Conservation (phyloP, 2,329 filamentous ascomycete genomes). For the Trichophyton simii region DNA sequence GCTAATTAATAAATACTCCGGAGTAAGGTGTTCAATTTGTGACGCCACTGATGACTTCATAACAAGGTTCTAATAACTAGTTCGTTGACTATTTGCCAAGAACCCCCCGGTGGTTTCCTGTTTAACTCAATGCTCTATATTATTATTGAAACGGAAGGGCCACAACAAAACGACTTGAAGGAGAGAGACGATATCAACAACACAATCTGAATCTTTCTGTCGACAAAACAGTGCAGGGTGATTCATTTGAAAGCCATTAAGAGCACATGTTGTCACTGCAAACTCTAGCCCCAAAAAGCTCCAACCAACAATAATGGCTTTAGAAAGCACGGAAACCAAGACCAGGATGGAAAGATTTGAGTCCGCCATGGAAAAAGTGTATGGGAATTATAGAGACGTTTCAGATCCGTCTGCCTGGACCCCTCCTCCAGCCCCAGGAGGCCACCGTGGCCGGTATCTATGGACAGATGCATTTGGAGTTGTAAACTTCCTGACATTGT, state of each 20-base stretch:
- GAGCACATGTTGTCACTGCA: not conserved
- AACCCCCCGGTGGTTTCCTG: not conserved
- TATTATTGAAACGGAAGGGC: too few relatives aligned
- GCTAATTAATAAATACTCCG: not conserved
- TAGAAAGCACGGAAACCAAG: not conserved
- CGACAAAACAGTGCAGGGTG: not conserved
- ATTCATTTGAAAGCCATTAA: not conserved
- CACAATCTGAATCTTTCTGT: not conserved
- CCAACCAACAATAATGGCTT: not conserved
- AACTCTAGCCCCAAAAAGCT: not conserved
- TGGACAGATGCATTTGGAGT: slow-evolving; percentile 52
- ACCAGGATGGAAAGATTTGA: slow-evolving; percentile 4
- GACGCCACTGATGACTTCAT: slow-evolving; percentile 2
- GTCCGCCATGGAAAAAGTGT: slow-evolving; percentile 27
- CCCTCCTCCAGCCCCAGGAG: slow-evolving; percentile 39
- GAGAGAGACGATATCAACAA: not conserved
- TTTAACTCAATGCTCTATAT: not conserved
- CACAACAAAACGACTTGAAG: not conserved
- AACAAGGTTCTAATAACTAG: too few relatives aligned
- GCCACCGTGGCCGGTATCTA: slow-evolving; percentile 46
- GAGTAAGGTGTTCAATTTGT: not conserved
- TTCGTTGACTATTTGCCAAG: not conserved
- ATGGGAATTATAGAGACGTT: slow-evolving; percentile 26
- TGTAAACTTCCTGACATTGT: slow-evolving; percentile 46
- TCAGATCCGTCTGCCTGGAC: slow-evolving; percentile 31